phyloP scores from a whole-genome alignment of 2,329 filamentous ascomycete species.

The Coleophoma cylindrospora region DNA sequence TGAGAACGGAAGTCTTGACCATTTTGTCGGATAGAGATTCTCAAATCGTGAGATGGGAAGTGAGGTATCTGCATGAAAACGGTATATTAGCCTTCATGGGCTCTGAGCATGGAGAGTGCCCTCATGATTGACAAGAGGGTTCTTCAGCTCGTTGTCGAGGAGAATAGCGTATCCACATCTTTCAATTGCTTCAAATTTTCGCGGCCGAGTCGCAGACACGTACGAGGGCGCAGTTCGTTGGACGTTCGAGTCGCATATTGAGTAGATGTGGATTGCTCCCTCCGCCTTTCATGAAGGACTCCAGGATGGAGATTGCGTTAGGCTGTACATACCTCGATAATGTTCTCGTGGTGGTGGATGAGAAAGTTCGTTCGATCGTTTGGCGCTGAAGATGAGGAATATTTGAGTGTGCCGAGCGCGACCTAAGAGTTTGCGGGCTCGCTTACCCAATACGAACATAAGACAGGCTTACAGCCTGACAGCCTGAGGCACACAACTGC shows the following conservation, averaged over 20 bases:
- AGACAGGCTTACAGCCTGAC: too few species aligned
- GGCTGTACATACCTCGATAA: constrained; percentile 26
- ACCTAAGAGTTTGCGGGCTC: not conserved
- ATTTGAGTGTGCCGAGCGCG: not conserved
- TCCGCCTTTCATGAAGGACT: constrained; percentile 29
- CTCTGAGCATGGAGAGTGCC: constrained; percentile 66
- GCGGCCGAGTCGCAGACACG: constrained; percentile 2
- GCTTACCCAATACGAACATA: not conserved
- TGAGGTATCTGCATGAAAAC: constrained; percentile 57
- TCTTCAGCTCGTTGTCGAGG: constrained; percentile 64
- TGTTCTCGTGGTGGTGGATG: constrained; percentile 8
- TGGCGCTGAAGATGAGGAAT: constrained; percentile 2
- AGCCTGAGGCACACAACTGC: too few species aligned
- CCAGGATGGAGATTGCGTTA: constrained; percentile 3
- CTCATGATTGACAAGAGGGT: constrained; percentile 53
- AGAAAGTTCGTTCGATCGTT: not conserved
- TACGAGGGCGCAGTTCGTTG: too few species aligned
- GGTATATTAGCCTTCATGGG: constrained; percentile 58
- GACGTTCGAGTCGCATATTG: constrained; percentile 17
- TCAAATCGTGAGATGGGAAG: constrained; percentile 61
- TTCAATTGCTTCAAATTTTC: constrained; percentile 15
- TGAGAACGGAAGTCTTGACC: constrained; percentile 98
- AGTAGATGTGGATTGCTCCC: constrained; percentile 49
- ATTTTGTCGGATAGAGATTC: constrained; percentile 86
- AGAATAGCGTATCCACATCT: constrained; percentile 55